phyloP scores from a whole-genome alignment of 2,329 filamentous ascomycete genomes.

The Claviceps monticola region DNA sequence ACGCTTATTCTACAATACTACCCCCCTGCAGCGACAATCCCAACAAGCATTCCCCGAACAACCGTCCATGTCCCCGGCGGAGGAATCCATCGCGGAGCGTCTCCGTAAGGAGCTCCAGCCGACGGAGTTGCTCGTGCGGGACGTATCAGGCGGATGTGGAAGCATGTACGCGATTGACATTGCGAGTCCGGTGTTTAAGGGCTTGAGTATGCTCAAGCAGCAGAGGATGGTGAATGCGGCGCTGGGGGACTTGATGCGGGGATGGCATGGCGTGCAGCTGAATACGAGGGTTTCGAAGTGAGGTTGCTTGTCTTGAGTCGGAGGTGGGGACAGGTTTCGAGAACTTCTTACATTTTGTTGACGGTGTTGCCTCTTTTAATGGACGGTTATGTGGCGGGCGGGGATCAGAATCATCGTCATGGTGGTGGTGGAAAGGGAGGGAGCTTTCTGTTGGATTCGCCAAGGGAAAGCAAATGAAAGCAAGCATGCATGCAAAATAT shows the following conservation, averaged over 20 bases:
- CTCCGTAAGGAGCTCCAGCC: constrained; percentile 36
- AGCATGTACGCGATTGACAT: constrained; percentile 81
- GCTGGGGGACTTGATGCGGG: constrained; percentile 61
- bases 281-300: constrained; percentile 43
- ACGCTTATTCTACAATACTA: not conserved
- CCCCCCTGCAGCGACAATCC: not conserved
- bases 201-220: constrained; percentile 62
- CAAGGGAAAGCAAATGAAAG: no score
- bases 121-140: constrained; percentile 49
- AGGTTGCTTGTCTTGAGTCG: not conserved
- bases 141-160: constrained; percentile 72
- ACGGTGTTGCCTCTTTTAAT: no score
- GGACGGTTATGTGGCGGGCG: no score
- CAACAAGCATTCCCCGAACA: not conserved
- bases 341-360: no score
- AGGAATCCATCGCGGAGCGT: constrained; percentile 44
- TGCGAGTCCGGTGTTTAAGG: constrained; percentile 55
- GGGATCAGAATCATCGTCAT: no score
- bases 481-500: no score
- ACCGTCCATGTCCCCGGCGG: constrained; percentile 30
- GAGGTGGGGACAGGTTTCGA: no score
- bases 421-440: no score
- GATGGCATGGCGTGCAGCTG: constrained; percentile 74
- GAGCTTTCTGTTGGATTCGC: no score
- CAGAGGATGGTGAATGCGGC: constrained; percentile 67